These are phyloP conservation scores for Diaporthe humulicola DNA, from an alignment of 2,329 filamentous ascomycete species.

Conservation along the genomic window DNA sequence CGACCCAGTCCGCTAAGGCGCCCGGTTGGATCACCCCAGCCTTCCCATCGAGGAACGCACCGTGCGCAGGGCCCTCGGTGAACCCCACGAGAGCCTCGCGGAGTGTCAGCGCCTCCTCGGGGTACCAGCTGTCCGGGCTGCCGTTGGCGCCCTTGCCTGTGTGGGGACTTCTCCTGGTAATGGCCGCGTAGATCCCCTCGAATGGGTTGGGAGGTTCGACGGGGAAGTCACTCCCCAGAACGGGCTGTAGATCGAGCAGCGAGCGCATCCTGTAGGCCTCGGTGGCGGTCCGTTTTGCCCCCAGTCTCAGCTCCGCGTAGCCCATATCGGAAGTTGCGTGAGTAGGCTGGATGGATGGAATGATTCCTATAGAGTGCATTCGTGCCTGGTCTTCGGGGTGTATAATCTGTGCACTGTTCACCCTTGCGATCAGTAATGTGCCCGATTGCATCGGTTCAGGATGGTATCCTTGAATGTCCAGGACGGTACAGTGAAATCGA, in stretches of 20 bases:
- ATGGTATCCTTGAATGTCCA: neutral
- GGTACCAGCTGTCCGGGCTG: constrained; percentile 68
- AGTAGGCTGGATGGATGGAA: constrained; percentile 79
- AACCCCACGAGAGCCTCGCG: constrained; percentile 74
- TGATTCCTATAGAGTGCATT: constrained; percentile 70
- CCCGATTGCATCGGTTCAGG: neutral
- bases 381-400: constrained; percentile 74
- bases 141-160: constrained; percentile 65
- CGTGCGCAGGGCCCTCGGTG: constrained; percentile 70
- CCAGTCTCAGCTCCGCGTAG: constrained; percentile 73
- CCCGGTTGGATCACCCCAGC: constrained; percentile 72
- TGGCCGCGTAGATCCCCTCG: constrained; percentile 77
- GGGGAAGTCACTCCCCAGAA: constrained; percentile 79
- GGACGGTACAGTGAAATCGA: neutral
- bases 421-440: neutral
- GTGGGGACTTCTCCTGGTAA: constrained; percentile 70
- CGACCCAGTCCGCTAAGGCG: constrained; percentile 77
- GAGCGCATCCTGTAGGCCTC: constrained; percentile 78
- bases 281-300: constrained; percentile 62
- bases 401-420: constrained; percentile 70
- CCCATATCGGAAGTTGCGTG: constrained; percentile 80
- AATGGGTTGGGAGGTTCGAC: constrained; percentile 78
- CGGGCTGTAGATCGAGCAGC: constrained; percentile 64
- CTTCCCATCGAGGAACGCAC: constrained; percentile 69
- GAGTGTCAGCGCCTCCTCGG: constrained; percentile 69